phyloP scores from a whole-genome alignment of 129 eudicot genomes.

The Pseudognaphalium luteoalbum region DNA sequence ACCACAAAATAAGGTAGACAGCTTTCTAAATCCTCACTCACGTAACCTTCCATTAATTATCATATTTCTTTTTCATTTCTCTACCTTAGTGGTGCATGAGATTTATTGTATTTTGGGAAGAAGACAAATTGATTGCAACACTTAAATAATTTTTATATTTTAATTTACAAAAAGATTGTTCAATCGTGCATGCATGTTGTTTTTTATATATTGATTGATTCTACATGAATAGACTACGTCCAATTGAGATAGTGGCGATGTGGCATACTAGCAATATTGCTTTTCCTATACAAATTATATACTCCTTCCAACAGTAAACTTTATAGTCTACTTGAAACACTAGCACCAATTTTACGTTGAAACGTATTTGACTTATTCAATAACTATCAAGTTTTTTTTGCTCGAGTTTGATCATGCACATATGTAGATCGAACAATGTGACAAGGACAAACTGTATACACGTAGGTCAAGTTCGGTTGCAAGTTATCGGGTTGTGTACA shows the following conservation, averaged over 20 bases:
- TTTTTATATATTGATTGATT: conserved; percentile 28
- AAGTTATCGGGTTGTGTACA: too few species aligned
- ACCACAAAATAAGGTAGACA: conserved; percentile 31
- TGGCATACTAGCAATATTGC: conserved; percentile 1
- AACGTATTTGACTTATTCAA: neutral
- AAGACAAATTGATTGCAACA: conserved; percentile 31
- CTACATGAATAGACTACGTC: conserved; percentile 39
- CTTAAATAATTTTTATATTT: conserved; percentile 23
- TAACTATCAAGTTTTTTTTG: too few species aligned
- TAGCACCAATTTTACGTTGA: neutral
- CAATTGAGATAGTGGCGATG: conserved; percentile 30
- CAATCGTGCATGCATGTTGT: conserved; percentile 46
- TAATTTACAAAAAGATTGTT: conserved; percentile 29
- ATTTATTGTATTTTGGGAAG: conserved; percentile 32
- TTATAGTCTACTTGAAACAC: too few species aligned
- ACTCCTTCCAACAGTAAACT: neutral
- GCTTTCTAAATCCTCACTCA: conserved; percentile 32
- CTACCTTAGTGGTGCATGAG: conserved; percentile 31
- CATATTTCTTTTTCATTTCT: conserved; percentile 35
- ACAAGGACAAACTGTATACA: too few species aligned
- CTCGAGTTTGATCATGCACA: too few species aligned
- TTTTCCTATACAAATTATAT: conserved; percentile 17
- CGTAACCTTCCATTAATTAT: conserved; percentile 42
- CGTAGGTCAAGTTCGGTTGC: too few species aligned
- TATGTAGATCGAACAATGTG: too few species aligned